Percentiles rank a stretch among this genome's conserved stretches.
Evolutionary conservation across 768 basidiomycete genomes (phyloP).

Genomic region (Erythrobasidium yunnanense): DNA sequence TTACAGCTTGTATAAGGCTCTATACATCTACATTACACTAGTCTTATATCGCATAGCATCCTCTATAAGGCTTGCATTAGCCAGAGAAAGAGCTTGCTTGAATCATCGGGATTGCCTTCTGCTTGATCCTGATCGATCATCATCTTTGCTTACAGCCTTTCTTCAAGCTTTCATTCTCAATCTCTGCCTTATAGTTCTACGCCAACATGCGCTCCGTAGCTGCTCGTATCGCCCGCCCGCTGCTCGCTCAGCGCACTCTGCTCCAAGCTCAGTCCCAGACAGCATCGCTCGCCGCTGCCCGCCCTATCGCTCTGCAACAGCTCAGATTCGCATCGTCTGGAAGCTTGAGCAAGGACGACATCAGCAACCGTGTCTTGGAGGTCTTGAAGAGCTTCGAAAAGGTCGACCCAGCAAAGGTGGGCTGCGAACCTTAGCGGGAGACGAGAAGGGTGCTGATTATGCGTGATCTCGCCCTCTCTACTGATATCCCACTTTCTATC

Average conservation of each 20-base stretch:
- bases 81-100: no score
- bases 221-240: slow-evolving; percentile 19
- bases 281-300: neutral
- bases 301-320: slow-evolving; percentile 8
- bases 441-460: neutral
- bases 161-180: no score
- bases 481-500: neutral
- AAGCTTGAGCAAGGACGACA: slow-evolving; percentile 56
- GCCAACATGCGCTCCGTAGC: slow-evolving; percentile 19
- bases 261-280: neutral
- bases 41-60: no score
- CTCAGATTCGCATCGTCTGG: slow-evolving; percentile 56
- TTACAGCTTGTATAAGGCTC: no score
- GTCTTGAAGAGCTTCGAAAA: slow-evolving; percentile 83
- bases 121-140: no score
- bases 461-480: neutral
- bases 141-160: no score
- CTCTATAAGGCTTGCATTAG: no score
- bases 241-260: neutral
- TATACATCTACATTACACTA: no score
- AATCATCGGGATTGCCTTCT: no score
- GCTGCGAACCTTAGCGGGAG: slow-evolving; percentile 40
- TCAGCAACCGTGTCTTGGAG: slow-evolving; percentile 65
- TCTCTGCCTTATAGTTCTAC: no score
- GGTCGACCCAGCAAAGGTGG: slow-evolving; percentile 62